phyloP scores from a whole-genome alignment of 179 eudicot species.

The Amaranthus tricolor region DNA sequence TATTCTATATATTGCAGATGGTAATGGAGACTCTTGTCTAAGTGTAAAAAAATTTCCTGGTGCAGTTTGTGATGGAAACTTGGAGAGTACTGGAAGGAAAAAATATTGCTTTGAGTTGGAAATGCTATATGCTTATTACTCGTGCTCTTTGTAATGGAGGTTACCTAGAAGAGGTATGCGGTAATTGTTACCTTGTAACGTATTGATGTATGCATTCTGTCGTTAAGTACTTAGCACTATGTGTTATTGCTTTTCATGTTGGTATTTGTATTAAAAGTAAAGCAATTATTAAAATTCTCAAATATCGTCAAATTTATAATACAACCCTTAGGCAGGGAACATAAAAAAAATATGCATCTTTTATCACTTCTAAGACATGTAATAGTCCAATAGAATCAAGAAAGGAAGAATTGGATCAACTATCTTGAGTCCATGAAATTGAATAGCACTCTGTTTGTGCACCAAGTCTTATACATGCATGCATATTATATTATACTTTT shows the following conservation, averaged over 20 bases:
- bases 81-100: constrained; percentile 69
- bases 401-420: background rate
- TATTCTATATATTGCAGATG: background rate
- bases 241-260: background rate
- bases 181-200: background rate
- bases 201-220: background rate
- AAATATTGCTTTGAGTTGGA: constrained; percentile 41
- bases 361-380: background rate
- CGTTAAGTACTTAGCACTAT: background rate
- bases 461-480: background rate
- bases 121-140: constrained; percentile 51
- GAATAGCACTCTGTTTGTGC: background rate
- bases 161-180: constrained; percentile 76
- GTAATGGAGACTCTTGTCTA: constrained; percentile 3
- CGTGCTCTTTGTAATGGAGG: constrained; percentile 82
- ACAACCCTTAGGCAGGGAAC: background rate
- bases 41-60: constrained; percentile 1
- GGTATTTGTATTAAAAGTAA: background rate
- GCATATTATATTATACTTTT: background rate
- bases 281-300: background rate
- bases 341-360: background rate
- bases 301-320: background rate
- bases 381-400: background rate
- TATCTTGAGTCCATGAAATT: no score
- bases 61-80: constrained; percentile 88